Evolutionary conservation across 768 basidiomycete genomes (phyloP).

Genomic region (Daedalea quercina): DNA sequence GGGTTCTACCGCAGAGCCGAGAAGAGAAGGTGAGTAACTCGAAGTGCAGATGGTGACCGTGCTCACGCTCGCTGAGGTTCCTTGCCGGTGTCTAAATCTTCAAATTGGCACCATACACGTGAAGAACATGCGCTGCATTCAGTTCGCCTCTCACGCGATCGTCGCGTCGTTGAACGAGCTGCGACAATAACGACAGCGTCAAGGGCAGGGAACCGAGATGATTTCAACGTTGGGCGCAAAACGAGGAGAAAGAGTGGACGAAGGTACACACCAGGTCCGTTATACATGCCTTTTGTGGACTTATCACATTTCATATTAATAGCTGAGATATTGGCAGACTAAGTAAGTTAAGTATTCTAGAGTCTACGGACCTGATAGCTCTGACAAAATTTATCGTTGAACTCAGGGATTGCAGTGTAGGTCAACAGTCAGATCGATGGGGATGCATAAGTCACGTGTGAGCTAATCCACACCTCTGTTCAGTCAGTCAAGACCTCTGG

Average conservation of each 20-base stretch:
- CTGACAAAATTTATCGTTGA: too few relatives aligned
- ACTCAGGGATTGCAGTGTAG: too few relatives aligned
- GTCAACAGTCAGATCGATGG: too few relatives aligned
- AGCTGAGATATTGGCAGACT: too few relatives aligned
- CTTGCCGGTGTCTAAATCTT: neutral
- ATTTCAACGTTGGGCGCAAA: too few relatives aligned
- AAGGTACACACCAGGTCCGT: neutral
- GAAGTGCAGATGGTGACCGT: neutral
- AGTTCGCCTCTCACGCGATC: neutral
- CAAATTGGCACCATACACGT: conserved; percentile 2
- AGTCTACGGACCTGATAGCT: too few relatives aligned
- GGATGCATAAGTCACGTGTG: too few relatives aligned
- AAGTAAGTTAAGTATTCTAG: too few relatives aligned
- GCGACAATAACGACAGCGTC: neutral
- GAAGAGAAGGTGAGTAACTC: neutral
- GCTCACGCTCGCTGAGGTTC: neutral
- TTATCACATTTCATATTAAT: too few relatives aligned
- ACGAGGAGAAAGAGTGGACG: neutral
- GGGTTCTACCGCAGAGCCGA: neutral
- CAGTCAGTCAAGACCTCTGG: too few relatives aligned
- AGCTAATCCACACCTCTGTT: too few relatives aligned
- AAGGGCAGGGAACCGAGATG: neutral
- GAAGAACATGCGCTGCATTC: neutral
- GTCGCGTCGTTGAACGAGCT: neutral
- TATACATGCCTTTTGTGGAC: too few relatives aligned